Evolutionary conservation across 352 stramenopile species (phyloP).

Genomic region (Pythium insidiosum): DNA sequence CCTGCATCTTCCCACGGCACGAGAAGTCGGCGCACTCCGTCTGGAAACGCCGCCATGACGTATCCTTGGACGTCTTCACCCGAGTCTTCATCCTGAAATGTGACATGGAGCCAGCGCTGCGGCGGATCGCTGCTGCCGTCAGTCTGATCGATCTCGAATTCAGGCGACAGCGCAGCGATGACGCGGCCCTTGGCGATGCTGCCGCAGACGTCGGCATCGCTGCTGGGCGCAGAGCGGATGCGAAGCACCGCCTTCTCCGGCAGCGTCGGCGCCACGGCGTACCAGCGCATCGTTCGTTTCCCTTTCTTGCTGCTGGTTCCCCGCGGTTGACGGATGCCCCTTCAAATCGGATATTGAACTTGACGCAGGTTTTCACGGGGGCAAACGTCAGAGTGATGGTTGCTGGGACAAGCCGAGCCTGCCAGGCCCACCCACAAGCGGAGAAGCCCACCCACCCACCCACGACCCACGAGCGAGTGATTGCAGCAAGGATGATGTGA

Average conservation of each 20-base stretch:
- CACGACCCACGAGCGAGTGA: too few relatives aligned
- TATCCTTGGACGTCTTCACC: slow-evolving; percentile 29
- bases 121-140: slow-evolving; percentile 5
- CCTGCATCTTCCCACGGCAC: slow-evolving; percentile 39
- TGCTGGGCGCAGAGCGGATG: slow-evolving; percentile 45
- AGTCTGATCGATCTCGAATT: slow-evolving; percentile 23
- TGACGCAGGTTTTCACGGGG: too few relatives aligned
- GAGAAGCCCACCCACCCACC: too few relatives aligned
- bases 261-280: slow-evolving; percentile 48
- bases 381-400: too few relatives aligned
- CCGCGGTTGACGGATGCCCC: neutral
- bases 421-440: too few relatives aligned
- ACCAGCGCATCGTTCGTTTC: slow-evolving; percentile 50
- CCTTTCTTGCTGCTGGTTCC: neutral
- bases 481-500: too few relatives aligned
- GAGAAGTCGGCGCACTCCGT: slow-evolving; percentile 34
- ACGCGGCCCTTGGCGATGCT: slow-evolving; percentile 44
- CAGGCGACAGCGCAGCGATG: slow-evolving; percentile 22
- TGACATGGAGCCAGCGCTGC: slow-evolving; percentile 49
- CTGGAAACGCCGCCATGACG: slow-evolving; percentile 39
- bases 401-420: too few relatives aligned
- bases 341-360: neutral
- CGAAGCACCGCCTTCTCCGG: slow-evolving; percentile 51
- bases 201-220: slow-evolving; percentile 23
- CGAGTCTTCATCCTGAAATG: slow-evolving; percentile 20